phyloP scores from a whole-genome alignment of 108 stramenopile species.

The Thalassiosira profunda region DNA sequence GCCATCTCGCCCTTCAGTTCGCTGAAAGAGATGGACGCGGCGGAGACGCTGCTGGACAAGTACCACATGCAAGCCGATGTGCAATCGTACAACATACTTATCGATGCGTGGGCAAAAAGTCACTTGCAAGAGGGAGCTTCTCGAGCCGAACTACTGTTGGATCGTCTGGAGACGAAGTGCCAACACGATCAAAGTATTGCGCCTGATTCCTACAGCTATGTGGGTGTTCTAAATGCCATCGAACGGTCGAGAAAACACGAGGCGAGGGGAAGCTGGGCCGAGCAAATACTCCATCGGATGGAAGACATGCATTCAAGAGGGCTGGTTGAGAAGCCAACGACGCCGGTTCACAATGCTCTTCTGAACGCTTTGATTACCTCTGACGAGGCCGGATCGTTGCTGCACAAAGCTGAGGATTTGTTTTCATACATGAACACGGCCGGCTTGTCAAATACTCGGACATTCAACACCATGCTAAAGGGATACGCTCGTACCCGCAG shows the following conservation, averaged over 20 bases:
- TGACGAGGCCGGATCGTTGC: not conserved
- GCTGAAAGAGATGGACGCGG: conserved; percentile 5
- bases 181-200: conserved; percentile 1
- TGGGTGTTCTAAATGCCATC: conserved; percentile 18
- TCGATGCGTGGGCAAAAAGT: conserved; percentile 70
- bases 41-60: not conserved
- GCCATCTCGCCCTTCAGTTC: not conserved
- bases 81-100: conserved; percentile 59
- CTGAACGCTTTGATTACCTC: conserved; percentile 19
- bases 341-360: conserved; percentile 25
- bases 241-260: not conserved
- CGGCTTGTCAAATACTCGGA: conserved; percentile 23
- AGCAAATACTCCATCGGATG: conserved; percentile 19
- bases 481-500: conserved; percentile 5
- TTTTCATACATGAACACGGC: conserved; percentile 22
- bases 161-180: conserved; percentile 49
- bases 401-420: conserved; percentile 6
- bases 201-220: conserved; percentile 24
- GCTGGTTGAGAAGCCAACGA: conserved; percentile 16
- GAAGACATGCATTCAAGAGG: conserved; percentile 12
- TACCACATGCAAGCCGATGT: conserved; percentile 28
- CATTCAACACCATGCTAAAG: conserved; percentile 31
- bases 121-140: conserved; percentile 38
- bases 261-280: conserved; percentile 11
- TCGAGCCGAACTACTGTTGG: conserved; percentile 64